Evolutionary conservation across 139 green algal species (phyloP).

Genomic region (Coelastrella sp.): DNA sequence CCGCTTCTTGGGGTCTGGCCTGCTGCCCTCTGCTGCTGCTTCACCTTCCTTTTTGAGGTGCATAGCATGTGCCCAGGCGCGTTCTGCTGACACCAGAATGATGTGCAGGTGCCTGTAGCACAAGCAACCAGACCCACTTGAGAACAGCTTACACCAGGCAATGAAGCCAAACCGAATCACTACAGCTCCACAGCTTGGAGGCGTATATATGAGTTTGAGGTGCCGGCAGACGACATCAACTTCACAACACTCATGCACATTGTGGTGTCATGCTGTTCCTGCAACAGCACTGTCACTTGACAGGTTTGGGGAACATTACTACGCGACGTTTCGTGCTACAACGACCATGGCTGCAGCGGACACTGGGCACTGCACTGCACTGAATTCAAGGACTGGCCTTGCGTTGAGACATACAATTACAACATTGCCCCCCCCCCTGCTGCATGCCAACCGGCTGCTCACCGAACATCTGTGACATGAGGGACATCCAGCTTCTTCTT

Average conservation of each 20-base stretch:
- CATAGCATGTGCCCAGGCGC: conserved; percentile 91
- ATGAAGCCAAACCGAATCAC: background rate
- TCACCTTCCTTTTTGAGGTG: conserved; percentile 88
- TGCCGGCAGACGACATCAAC: too few relatives aligned
- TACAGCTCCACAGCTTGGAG: too few relatives aligned
- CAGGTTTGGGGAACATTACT: too few relatives aligned
- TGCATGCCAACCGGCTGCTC: background rate
- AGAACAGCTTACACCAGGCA: background rate
- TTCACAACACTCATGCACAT: too few relatives aligned
- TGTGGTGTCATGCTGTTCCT: too few relatives aligned
- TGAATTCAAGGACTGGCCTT: background rate
- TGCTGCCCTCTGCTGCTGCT: conserved; percentile 37
- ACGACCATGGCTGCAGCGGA: too few relatives aligned
- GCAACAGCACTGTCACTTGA: too few relatives aligned
- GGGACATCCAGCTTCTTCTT: conserved; percentile 82
- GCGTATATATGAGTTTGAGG: too few relatives aligned
- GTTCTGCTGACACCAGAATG: conserved; percentile 86
- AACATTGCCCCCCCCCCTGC: background rate
- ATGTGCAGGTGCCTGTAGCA: conserved; percentile 86
- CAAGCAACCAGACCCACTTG: background rate
- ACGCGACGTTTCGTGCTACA: too few relatives aligned
- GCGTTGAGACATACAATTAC: background rate
- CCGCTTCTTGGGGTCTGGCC: conserved; percentile 56
- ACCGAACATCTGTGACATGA: conserved; percentile 78
- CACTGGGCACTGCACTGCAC: too few relatives aligned